phyloP scores from a whole-genome alignment of 2,329 filamentous ascomycete species.

The Alternaria postmessia region DNA sequence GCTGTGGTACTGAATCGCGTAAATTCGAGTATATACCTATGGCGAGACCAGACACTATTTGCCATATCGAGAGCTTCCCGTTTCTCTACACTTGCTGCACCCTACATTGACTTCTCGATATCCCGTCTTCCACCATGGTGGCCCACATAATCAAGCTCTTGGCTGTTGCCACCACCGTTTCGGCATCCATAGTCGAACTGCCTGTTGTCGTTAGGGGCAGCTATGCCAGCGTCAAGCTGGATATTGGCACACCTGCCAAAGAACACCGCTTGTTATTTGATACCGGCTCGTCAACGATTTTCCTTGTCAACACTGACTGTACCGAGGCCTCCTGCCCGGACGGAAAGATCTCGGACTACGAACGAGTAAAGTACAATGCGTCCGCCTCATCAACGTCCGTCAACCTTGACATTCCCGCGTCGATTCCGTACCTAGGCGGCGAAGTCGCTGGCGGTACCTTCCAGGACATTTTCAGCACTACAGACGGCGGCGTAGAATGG shows the following conservation, averaged over 20 bases:
- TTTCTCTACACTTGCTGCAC: not conserved
- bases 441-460: slow-evolving; percentile 19
- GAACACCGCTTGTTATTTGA: slow-evolving; percentile 26
- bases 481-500: slow-evolving; percentile 16
- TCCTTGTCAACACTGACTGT: slow-evolving; percentile 24
- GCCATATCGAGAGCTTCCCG: not conserved
- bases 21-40: not conserved
- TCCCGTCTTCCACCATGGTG: not conserved
- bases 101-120: not conserved
- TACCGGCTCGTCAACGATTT: slow-evolving; percentile 25
- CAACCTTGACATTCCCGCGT: slow-evolving; percentile 13
- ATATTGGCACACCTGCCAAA: slow-evolving; percentile 21
- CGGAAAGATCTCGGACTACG: slow-evolving; percentile 6
- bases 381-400: slow-evolving; percentile 20
- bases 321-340: slow-evolving; percentile 21
- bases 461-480: slow-evolving; percentile 20
- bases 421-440: slow-evolving; percentile 24
- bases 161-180: slow-evolving; percentile 6
- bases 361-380: slow-evolving; percentile 20
- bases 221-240: slow-evolving; percentile 15
- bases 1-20: not conserved
- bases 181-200: slow-evolving; percentile 24
- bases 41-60: too few species aligned
- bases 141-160: not conserved
- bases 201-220: slow-evolving; percentile 17